A percentile compares a stretch with the other conserved stretches of the same genome.
Evolutionary conservation across 495 filamentous ascomycete species (phyloP).

Genomic region (Achaetomiella virescens): DNA sequence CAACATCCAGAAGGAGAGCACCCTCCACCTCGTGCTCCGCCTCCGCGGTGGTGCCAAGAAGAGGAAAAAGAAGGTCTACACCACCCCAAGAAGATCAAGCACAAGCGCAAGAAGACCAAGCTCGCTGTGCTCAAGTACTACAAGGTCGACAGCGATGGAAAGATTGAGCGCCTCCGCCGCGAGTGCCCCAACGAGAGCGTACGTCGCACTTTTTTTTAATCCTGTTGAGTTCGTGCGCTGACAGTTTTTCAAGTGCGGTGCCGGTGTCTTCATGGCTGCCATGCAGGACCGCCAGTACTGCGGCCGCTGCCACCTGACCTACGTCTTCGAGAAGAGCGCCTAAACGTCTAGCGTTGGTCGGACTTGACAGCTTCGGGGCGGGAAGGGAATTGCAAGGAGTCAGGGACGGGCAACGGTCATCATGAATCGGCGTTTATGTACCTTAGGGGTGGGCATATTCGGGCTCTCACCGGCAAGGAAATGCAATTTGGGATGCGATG

Average conservation of each 20-base stretch:
- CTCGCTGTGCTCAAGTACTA: conserved; percentile 99
- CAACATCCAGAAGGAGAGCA: conserved; percentile 99
- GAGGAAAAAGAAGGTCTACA: conserved; percentile 99
- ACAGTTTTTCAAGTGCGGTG: conserved; percentile 68
- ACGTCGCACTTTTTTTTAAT: conserved; percentile 35
- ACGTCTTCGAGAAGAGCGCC: conserved; percentile 86
- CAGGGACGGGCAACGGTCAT: conserved; percentile 18
- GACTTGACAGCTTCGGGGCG: conserved; percentile 13
- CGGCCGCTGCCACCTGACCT: conserved; percentile 98
- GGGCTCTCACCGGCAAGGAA: conserved; percentile 32
- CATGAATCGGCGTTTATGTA: conserved; percentile 34
- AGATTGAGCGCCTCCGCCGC: conserved; percentile 97
- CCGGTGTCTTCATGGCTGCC: conserved; percentile 99
- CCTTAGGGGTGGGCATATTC: conserved; percentile 27
- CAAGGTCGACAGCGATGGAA: conserved; percentile 99
- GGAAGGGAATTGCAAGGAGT: conserved; percentile 27
- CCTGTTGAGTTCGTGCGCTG: conserved; percentile 6
- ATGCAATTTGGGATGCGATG: conserved; percentile 30
- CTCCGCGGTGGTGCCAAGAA: conserved; percentile 98
- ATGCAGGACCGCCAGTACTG: conserved; percentile 99
- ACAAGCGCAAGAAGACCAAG: conserved; percentile 99
- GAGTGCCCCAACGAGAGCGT: conserved; percentile 93
- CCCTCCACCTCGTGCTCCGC: conserved; percentile 95
- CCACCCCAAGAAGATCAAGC: conserved; percentile 99
- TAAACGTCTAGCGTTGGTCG: conserved; percentile 13